Evolutionary conservation across 2,329 filamentous ascomycete species (phyloP).

Genomic region (Coleophoma cylindrospora): DNA sequence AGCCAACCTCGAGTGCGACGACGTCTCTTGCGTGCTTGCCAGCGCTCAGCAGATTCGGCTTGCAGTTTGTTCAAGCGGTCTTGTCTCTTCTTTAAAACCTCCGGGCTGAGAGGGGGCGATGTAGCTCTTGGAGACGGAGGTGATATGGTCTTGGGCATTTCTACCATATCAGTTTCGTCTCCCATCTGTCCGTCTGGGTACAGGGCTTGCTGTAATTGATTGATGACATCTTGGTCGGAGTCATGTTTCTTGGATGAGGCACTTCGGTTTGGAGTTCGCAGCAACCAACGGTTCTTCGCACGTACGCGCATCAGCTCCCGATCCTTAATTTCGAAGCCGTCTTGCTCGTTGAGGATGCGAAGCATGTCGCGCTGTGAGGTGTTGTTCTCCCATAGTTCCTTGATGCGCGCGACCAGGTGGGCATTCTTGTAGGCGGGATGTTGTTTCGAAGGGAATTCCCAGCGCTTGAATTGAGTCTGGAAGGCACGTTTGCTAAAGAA

Average conservation of each 20-base stretch:
- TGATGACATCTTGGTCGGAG: constrained; percentile 26
- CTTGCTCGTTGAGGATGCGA: constrained; percentile 60
- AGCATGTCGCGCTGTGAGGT: constrained; percentile 70
- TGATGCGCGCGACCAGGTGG: constrained; percentile 61
- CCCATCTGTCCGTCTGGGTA: constrained; percentile 23
- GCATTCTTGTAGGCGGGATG: constrained; percentile 67
- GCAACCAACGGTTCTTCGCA: constrained; percentile 61
- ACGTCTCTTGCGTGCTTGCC: constrained; percentile 60
- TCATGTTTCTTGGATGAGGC: constrained; percentile 32
- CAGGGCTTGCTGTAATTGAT: constrained; percentile 26
- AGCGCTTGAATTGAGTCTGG: constrained; percentile 71
- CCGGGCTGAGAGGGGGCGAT: constrained; percentile 34
- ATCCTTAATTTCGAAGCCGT: constrained; percentile 67
- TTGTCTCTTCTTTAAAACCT: constrained; percentile 46
- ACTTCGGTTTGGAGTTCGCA: constrained; percentile 57
- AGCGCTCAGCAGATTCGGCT: constrained; percentile 55
- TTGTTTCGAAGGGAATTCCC: constrained; percentile 74
- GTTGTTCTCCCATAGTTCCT: constrained; percentile 75
- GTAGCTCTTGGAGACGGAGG: constrained; percentile 14
- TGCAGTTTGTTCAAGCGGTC: constrained; percentile 49
- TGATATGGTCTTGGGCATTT: constrained; percentile 14
- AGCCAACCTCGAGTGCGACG: constrained; percentile 65
- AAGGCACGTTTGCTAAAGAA: constrained; percentile 65
- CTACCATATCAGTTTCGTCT: constrained; percentile 22
- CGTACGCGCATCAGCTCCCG: constrained; percentile 67